Evolutionary conservation across 106 monocot genomes (phyloP), one percentile per base, ranked within the genome.

Genomic region (Agapanthus africanus): DNA sequence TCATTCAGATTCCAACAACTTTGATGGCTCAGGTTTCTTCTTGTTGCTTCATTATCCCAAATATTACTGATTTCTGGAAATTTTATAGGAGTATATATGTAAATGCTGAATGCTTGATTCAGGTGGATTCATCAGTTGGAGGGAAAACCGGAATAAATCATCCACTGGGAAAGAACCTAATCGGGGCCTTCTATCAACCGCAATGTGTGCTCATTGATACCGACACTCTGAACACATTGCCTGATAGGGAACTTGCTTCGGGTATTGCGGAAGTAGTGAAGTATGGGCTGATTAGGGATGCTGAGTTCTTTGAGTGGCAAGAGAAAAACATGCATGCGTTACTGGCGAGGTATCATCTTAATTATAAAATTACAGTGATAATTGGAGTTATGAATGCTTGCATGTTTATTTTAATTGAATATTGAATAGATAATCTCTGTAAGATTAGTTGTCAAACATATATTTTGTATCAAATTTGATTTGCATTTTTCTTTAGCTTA

Each of bases 81-180:
- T n/a, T n/a, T n/a, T n/a, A n/a, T n/a, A n/a, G n/a, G n/a, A n/a
- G n/a, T n/a, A n/a, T n/a, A n/a, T n/a, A n/a, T n/a, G n/a, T n/a
- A n/a, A n/a, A n/a, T n/a, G n/a, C n/a, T n/a, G n/a, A n/a, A n/a
- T n/a, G n/a, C n/a, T n/a, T n/a, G 97, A 11, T 75, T 35, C 67
- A 99, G 99, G 99, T 99, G 46, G 99, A 99, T 83, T 99, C 99
- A 49, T 99, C 99, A 46, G 99, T 99, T 71, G 99, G 99, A 35
- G 99, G 99, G 37, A 99, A 99, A 78, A 99, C 99, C 52, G 99
- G 93, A 69, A 85, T 99, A 68, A 99, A 99, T 69, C 99, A 99
- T 74, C 81, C 99, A 28, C 59, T 99, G 6, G 97, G 92, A 9
- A 99, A 97, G 72, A 99, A 99, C 76, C 54, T 99, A 78, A 99